phyloP scores from a whole-genome alignment of 345 rosid species.

The Populus tremula region DNA sequence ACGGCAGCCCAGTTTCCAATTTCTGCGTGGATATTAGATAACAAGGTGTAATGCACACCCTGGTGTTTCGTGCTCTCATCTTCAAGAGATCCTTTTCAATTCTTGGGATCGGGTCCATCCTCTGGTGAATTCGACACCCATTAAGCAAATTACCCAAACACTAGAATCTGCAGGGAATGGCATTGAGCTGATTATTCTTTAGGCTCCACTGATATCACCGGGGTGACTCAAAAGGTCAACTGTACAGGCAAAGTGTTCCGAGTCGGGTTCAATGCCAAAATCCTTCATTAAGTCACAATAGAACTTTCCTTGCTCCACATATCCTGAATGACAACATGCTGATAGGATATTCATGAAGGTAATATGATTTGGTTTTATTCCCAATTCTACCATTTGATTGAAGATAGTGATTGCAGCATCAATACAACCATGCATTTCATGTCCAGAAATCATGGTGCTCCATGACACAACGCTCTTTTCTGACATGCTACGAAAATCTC shows the following conservation, averaged over 20 bases:
- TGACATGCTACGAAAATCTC: slow-evolving; percentile 44
- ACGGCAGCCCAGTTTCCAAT: slow-evolving; percentile 69
- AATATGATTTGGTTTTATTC: slow-evolving; percentile 64
- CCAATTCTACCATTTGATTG: slow-evolving; percentile 53
- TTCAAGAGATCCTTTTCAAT: slow-evolving; percentile 42
- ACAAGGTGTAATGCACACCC: slow-evolving; percentile 54
- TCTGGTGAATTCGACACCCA: slow-evolving; percentile 72
- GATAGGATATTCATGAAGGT: slow-evolving; percentile 80
- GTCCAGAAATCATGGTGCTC: slow-evolving; percentile 68
- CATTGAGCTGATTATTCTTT: slow-evolving; percentile 53
- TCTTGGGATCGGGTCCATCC: slow-evolving; percentile 58
- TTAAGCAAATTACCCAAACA: slow-evolving; percentile 67
- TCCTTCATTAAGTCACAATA: slow-evolving; percentile 57
- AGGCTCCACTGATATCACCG: slow-evolving; percentile 68
- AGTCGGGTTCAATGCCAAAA: slow-evolving; percentile 52
- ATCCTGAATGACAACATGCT: slow-evolving; percentile 85
- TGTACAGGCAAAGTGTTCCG: slow-evolving; percentile 74
- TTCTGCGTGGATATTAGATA: slow-evolving; percentile 75
- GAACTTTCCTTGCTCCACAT: slow-evolving; percentile 52
- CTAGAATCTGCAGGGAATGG: slow-evolving; percentile 58
- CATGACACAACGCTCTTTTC: slow-evolving; percentile 65
- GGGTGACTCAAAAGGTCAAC: slow-evolving; percentile 83
- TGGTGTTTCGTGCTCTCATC: slow-evolving; percentile 47
- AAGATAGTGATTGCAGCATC: slow-evolving; percentile 54
- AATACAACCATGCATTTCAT: slow-evolving; percentile 71